Evolutionary conservation across 2,329 filamentous ascomycete species (phyloP).

Genomic region (Botrytis medusae): DNA sequence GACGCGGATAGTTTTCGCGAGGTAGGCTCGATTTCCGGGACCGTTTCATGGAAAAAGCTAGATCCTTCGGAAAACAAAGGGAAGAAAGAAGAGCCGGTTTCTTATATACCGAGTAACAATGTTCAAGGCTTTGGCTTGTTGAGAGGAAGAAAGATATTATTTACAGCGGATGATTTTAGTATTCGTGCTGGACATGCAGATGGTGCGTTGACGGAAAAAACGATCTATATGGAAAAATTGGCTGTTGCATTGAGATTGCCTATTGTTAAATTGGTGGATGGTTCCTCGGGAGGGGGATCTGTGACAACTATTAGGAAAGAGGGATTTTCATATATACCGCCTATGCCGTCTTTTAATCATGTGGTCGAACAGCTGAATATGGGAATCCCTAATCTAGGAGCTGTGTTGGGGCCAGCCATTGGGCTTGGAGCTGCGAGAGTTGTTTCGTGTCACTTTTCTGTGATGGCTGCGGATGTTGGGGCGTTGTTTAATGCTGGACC

Average conservation of each 20-base stretch:
- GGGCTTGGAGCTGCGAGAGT: slow-evolving; percentile 62
- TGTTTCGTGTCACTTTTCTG: slow-evolving; percentile 62
- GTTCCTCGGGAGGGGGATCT: slow-evolving; percentile 60
- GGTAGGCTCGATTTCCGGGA: slow-evolving; percentile 60
- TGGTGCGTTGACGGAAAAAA: slow-evolving; percentile 57
- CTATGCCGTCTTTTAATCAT: slow-evolving; percentile 53
- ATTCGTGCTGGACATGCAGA: slow-evolving; percentile 64
- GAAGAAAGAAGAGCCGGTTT: slow-evolving; percentile 48
- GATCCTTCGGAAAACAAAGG: slow-evolving; percentile 40
- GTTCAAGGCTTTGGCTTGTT: slow-evolving; percentile 58
- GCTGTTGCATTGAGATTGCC: slow-evolving; percentile 57
- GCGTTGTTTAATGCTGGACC: slow-evolving; percentile 64
- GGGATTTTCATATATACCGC: slow-evolving; percentile 61
- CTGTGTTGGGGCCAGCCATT: slow-evolving; percentile 62
- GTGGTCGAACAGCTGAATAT: slow-evolving; percentile 59
- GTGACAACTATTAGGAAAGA: slow-evolving; percentile 57
- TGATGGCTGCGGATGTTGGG: slow-evolving; percentile 64
- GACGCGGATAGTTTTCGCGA: slow-evolving; percentile 57
- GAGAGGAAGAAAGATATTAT: slow-evolving; percentile 53
- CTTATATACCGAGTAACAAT: slow-evolving; percentile 61
- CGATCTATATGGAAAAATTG: slow-evolving; percentile 61
- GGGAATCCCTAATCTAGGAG: slow-evolving; percentile 64
- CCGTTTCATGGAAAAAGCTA: slow-evolving; percentile 53
- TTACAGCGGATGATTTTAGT: slow-evolving; percentile 65
- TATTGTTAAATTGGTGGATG: slow-evolving; percentile 64